Base-by-base conservation (phyloP, 2,329 filamentous ascomycete species). In the Neoarthrinium moseri region DNA sequence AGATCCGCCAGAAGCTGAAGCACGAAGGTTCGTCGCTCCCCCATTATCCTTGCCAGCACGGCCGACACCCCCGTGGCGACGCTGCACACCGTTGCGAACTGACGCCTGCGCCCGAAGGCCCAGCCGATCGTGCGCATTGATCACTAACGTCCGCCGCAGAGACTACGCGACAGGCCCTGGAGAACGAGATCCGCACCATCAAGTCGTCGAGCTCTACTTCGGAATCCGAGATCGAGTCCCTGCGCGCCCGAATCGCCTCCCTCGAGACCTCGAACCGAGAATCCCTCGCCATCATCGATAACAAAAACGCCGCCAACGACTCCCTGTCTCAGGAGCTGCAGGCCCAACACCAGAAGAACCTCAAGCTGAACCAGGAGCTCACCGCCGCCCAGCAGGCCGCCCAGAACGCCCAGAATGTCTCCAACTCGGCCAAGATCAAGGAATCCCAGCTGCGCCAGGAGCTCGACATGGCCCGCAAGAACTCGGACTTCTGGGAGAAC, bases 231-330 rank as follows among this genome's bases (percentile, higher is more conserved):
- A 79, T 89, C 48, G 84, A 88, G 57, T 81, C 83, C 3, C 77
- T 99, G 12, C 86, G 88, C 58, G 83, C 88, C 48, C 91, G 92
- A 56, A 90, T 99, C 58, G 75, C 86, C 39, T 88, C 89, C 0
- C 81, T 99, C 3, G 91, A 99, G 67, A 84, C 89, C 0, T 94
- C 92, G 6, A 97, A 96, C 62, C 86, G 94, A 51, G 92, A 96
- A 53, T 92, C 91, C 12, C 71, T 97, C 4, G 85, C 88, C 33
- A 83, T 96, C 26, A 84, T 97, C 51, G 92, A 97, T 61, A 86
- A 89, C 15, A 96, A 96, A 68, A 89, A 88, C 45, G 83, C 83
- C 8, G 88, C 91, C 29, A 90, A 96, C 62, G 89, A 96, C 55
- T 84, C 84, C 49, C 78, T 99, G 3, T 84, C 89, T 4, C 85